A percentile compares a stretch with the other conserved stretches of the same genome.
Conservation (phyloP, 495 filamentous ascomycete species). For the Usnea hakonensis region DNA sequence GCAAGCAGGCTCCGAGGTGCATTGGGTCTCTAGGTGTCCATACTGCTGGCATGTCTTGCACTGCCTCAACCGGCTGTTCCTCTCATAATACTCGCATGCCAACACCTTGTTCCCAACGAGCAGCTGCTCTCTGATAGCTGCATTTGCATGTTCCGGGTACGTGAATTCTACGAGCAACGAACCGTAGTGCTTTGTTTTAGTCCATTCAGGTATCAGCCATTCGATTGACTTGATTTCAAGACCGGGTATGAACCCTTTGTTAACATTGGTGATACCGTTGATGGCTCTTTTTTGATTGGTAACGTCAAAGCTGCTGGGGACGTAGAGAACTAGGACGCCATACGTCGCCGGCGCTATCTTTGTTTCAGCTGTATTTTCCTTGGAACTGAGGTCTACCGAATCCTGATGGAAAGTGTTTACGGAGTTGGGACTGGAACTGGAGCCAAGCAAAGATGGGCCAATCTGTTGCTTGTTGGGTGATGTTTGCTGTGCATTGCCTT, state of each 20-base stretch:
- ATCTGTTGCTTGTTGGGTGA: not conserved
- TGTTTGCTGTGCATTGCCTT: not conserved
- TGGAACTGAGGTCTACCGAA: not conserved
- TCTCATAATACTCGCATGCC: not conserved
- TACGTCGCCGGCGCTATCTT: not conserved
- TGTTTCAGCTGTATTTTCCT: not conserved
- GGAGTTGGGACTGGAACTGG: not conserved
- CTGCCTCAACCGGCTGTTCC: not conserved
- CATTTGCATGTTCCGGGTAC: not conserved
- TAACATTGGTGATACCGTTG: not conserved
- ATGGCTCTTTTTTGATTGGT: not conserved
- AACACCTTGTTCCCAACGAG: not conserved
- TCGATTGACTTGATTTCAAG: slow-evolving; percentile 4
- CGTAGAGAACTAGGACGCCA: slow-evolving; percentile 4
- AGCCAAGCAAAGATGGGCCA: not conserved
- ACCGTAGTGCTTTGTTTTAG: not conserved
- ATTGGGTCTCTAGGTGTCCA: not conserved
- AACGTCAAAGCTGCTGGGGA: slow-evolving; percentile 2
- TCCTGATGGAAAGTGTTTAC: no score
- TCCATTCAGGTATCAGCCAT: slow-evolving; percentile 5
- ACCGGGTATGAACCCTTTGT: not conserved
- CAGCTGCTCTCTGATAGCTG: slow-evolving; percentile 5
- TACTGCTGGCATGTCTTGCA: not conserved
- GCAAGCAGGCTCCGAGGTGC: not conserved
- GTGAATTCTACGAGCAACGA: slow-evolving; percentile 3